phyloP scores from a whole-genome alignment of 768 basidiomycete genomes.

The Harrya chromipes region DNA sequence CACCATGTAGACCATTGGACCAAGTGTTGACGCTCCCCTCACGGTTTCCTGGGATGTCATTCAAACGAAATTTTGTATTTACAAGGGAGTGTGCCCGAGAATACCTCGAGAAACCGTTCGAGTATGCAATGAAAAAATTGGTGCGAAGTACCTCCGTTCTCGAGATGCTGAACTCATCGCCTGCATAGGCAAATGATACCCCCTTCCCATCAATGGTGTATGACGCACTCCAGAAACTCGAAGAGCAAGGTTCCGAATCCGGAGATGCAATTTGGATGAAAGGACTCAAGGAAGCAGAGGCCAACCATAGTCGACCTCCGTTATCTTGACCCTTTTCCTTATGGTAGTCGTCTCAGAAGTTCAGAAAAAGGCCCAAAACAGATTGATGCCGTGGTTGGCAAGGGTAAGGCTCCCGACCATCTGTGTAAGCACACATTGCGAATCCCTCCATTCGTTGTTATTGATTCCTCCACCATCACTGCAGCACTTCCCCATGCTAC shows the following conservation, averaged over 20 bases:
- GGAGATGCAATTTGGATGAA: constrained; percentile 4
- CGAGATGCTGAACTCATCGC: not conserved
- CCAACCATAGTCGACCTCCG: too few species aligned
- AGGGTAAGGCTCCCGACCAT: not conserved
- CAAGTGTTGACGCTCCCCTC: not conserved
- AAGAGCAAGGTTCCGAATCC: not conserved
- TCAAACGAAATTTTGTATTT: not conserved
- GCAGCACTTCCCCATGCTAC: too few species aligned
- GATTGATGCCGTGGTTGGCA: not conserved
- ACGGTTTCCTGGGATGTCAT: constrained; percentile 17
- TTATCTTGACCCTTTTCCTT: not conserved
- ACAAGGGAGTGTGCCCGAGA: not conserved
- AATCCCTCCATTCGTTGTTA: too few species aligned
- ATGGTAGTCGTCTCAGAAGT: not conserved
- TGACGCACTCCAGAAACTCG: constrained; percentile 2
- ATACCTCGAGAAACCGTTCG: constrained; percentile 7
- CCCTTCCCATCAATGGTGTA: constrained; percentile 3
- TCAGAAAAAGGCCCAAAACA: not conserved
- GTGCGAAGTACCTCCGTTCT: not conserved
- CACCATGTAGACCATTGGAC: too few species aligned
- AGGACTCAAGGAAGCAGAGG: constrained; percentile 1
- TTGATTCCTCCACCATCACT: too few species aligned
- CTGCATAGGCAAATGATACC: not conserved
- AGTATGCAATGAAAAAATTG: constrained; percentile 1
- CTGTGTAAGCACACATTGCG: too few species aligned